These are phyloP conservation scores for Canariomyces notabilis DNA, from an alignment of 2,329 filamentous ascomycete genomes.

Conservation along the genomic window DNA sequence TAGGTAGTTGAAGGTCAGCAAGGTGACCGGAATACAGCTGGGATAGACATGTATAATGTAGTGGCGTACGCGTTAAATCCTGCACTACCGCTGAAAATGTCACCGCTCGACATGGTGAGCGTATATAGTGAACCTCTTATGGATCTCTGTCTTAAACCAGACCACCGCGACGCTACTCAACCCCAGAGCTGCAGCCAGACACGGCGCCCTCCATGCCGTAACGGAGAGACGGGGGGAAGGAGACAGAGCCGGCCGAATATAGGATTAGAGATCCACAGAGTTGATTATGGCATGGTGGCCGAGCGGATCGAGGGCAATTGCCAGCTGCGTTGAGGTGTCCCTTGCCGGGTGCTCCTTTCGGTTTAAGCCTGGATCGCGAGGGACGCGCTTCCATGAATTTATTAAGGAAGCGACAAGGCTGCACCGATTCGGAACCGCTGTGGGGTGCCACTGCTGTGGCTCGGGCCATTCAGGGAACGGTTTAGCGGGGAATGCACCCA, in stretches of 20 bases:
- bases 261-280: no score
- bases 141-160: neutral
- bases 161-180: constrained; percentile 11
- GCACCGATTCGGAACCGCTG: no score
- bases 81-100: constrained; percentile 3
- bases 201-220: constrained; percentile 17
- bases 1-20: constrained; percentile 27
- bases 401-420: neutral
- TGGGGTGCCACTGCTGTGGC: no score
- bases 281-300: constrained; percentile 5
- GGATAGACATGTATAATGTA: no score
- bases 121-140: neutral
- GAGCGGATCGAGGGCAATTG: neutral
- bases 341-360: no score
- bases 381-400: no score
- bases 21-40: neutral
- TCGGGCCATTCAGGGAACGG: no score
- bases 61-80: constrained; percentile 21
- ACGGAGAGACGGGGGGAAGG: neutral
- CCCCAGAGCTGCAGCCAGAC: constrained; percentile 9
- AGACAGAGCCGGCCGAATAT: neutral
- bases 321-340: no score
- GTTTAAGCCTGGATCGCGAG: neutral
- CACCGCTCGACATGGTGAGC: constrained; percentile 16
- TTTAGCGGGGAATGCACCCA: no score